These are phyloP conservation scores for Triadica sebifera DNA, from an alignment of 345 rosid genomes.

Conservation along the genomic window DNA sequence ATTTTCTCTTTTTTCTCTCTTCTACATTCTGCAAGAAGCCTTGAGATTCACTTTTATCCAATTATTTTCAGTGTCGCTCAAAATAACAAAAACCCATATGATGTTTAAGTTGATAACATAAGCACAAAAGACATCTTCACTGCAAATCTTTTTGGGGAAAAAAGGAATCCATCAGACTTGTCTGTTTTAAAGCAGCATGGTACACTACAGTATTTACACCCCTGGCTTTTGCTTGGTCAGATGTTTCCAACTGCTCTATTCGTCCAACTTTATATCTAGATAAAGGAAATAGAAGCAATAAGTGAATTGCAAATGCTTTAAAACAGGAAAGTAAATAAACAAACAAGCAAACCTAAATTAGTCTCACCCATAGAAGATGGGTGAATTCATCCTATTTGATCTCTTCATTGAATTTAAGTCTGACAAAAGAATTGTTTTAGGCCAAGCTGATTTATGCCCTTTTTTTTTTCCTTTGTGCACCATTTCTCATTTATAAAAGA, in stretches of 20 bases:
- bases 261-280: constrained; percentile 88
- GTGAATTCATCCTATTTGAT: constrained; percentile 15
- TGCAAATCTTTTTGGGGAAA: neutral
- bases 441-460: neutral
- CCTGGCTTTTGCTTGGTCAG: constrained; percentile 80
- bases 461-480: constrained; percentile 1
- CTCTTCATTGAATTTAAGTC: constrained; percentile 5
- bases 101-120: neutral
- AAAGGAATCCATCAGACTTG: constrained; percentile 16
- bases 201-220: constrained; percentile 68
- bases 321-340: constrained; percentile 4
- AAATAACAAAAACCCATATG: neutral
- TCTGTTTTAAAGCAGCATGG: constrained; percentile 17
- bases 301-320: constrained; percentile 7
- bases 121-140: neutral
- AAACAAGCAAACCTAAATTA: constrained; percentile 7
- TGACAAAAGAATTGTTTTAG: neutral
- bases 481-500: neutral
- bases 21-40: neutral
- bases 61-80: neutral
- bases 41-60: neutral
- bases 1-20: neutral
- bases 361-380: constrained; percentile 11
- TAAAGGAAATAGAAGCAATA: constrained; percentile 22
- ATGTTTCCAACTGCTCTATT: constrained; percentile 90